Conservation (phyloP, 169 alveolate genomes). For the Ichthyophthirius multifiliis region DNA sequence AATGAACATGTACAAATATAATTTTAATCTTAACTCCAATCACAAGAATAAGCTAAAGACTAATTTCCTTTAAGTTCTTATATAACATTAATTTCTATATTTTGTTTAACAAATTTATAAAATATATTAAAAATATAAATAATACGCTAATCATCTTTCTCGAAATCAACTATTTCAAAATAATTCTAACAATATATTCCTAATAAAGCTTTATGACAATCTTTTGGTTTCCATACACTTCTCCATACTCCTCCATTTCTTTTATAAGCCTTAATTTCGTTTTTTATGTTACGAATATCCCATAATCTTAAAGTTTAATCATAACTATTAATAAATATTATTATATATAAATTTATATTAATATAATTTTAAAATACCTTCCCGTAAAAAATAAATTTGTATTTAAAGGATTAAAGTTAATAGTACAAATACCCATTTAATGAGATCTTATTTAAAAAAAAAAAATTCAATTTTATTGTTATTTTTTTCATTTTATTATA, state of each 20-base stretch:
- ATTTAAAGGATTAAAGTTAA: neutral
- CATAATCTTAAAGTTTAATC: conserved; percentile 15
- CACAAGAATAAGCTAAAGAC: conserved; percentile 21
- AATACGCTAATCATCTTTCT: neutral
- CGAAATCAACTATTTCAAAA: neutral
- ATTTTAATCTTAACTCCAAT: neutral
- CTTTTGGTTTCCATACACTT: neutral
- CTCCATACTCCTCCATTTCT: conserved; percentile 26
- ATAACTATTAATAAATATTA: neutral
- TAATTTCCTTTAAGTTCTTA: neutral
- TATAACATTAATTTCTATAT: neutral
- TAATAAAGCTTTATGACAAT: neutral
- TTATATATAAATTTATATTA: neutral
- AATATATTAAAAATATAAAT: neutral
- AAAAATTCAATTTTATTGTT: neutral
- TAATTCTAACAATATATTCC: conserved; percentile 11
- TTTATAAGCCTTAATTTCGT: neutral
- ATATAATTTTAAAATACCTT: neutral
- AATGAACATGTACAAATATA: conserved; percentile 9
- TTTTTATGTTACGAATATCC: conserved; percentile 6
- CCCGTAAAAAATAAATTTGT: neutral
- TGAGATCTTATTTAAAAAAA: neutral
- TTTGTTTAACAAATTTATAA: neutral
- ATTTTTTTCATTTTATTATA: neutral
- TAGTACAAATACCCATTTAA: neutral